Percentiles rank a stretch among this genome's conserved stretches.
Evolutionary conservation across 306 rosid species (phyloP).

Genomic region (Quercus bicolor): DNA sequence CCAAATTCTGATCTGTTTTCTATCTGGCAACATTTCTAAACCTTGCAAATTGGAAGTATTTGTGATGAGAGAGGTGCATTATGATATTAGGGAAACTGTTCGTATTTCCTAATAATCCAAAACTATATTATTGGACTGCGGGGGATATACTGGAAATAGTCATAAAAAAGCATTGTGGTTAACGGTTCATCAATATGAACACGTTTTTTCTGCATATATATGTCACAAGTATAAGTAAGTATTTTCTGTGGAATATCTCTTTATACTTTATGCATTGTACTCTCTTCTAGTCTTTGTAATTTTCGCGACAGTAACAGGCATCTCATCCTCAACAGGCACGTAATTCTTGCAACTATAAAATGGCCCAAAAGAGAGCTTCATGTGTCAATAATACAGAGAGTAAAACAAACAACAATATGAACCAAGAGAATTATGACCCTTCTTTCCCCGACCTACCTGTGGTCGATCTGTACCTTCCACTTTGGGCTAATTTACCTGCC

Average conservation of each 20-base stretch:
- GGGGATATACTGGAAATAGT: too few relatives aligned
- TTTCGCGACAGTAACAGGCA: neutral
- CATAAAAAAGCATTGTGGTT: neutral
- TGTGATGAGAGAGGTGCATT: too few relatives aligned
- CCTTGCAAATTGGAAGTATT: too few relatives aligned
- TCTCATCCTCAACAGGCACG: neutral
- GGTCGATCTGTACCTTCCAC: constrained; percentile 65
- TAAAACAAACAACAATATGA: constrained; percentile 31
- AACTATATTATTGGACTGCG: too few relatives aligned
- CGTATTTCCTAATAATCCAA: too few relatives aligned
- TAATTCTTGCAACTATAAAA: constrained; percentile 24
- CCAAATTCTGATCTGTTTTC: too few relatives aligned
- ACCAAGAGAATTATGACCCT: constrained; percentile 70
- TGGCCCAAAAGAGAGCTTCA: neutral
- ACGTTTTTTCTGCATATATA: neutral
- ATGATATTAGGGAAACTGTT: too few relatives aligned
- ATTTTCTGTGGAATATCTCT: constrained; percentile 44
- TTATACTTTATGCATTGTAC: constrained; percentile 19
- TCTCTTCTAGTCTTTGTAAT: constrained; percentile 17
- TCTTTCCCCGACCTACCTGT: constrained; percentile 80
- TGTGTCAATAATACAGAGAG: neutral
- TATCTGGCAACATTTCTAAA: too few relatives aligned
- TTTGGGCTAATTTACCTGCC: constrained; percentile 67
- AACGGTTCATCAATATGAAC: neutral
- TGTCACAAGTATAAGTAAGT: constrained; percentile 12